Base-by-base conservation (phyloP, 805 yeast species). In the Groenewaldozyma salmanticensis region DNA sequence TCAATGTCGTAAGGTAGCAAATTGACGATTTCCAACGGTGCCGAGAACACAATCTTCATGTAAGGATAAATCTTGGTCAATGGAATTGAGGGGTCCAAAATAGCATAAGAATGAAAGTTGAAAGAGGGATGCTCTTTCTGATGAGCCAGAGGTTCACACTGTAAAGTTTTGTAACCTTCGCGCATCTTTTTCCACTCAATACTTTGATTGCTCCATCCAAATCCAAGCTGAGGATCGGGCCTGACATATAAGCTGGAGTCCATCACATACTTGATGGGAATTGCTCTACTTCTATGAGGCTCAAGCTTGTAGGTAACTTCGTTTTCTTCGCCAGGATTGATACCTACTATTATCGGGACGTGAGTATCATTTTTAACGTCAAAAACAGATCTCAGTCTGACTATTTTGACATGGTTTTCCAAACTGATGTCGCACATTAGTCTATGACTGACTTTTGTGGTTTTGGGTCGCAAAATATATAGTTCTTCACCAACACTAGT, bases 21-120 rank as follows among this genome's bases (percentile, higher is more conserved):
- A 53, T 92, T 92, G 50, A 83, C 87, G 43, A 92, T 68, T 50
- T 83, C 84, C 35, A 92, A 61, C 0, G 98, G 97, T 0, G 97
- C 85, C 0, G 92, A 77, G 4, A 92, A 62, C 3, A 77, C 71
- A 19, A 92, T 62, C 5, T 68, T 71, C 83, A 90, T 72, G 52
- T 84, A 92, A 0, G 98, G 98, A 53, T 85, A 94, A 1, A 83
- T 71, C 43, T 70, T 67, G 0, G 83, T 72, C 20, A 87, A 62
- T 0, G 86, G 87, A 47, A 84, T 94, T n/a, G 71, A 67, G 15
- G 64, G 57, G 47, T 81, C 76, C 58, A 61, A 81, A 35, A 65
- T 60, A 1, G 90, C 86, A 49, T 75, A 81, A 0, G 81, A 81
- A 49, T 82, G 90, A 61, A 83, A 80, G 52, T 72, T 80, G 57